Evolutionary conservation across 2,329 filamentous ascomycete genomes (phyloP), one percentile per base, ranked within the genome.

Genomic region (Xylariaceae sp.): DNA sequence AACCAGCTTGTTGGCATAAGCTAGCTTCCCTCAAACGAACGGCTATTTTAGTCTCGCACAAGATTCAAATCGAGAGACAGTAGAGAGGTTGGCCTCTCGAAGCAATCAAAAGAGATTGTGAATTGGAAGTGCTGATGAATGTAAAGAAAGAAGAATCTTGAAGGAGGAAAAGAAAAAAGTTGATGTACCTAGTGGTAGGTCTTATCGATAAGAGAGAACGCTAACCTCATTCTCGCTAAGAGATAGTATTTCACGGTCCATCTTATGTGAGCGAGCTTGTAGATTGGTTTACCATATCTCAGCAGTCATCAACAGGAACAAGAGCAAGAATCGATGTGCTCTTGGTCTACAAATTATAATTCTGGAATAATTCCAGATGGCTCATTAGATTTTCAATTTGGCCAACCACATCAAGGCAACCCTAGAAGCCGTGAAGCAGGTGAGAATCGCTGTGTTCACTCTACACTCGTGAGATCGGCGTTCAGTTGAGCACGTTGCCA

Each of bases 11-110:
- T 66, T 43, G 59, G 52, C 47, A 58, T 46, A 58, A 64, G 64
- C 65, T 60, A 68, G 48, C 61, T 65, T 67, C 71, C 71, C 71
- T 73, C 71, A 73, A 73, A 73, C 71, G 67, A 70, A 66, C 70
- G 71, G 71, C 69, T 64, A 61, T 26, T 41, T 64, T 69, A 39
- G 60, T 73, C 71, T 73, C 51, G 71, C 71, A 73, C 70, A 65
- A 53, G 64, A 70, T 66, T 64, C 65, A 52, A 65, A 55, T 65
- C 63, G 64, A 61, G 60, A 69, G 67, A 69, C 66, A 63, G 53
- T 64, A 57, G 48, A 48, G 47, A 39, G 37, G 23, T 36, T 34
- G 57, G 60, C 58, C 65, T 67, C 65, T 51, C 55, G 69, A 64
- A 62, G 62, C 67, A 67, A 68, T 62, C 64, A 44, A 63, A 59